These are phyloP conservation scores for Phytophthora sp. DNA, from an alignment of 352 stramenopile genomes.

Conservation along the genomic window DNA sequence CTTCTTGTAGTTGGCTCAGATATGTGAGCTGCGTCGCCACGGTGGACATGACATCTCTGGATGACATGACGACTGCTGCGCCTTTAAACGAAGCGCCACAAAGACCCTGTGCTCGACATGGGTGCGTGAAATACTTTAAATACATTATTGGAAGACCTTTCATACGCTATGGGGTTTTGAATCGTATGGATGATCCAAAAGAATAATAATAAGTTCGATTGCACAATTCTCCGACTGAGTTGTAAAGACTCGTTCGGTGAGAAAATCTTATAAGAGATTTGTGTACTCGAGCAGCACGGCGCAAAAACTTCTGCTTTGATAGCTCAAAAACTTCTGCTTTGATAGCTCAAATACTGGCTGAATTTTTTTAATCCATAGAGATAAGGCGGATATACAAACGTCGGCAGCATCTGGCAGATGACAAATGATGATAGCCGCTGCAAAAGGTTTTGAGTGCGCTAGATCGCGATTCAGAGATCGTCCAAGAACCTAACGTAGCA, in stretches of 20 bases:
- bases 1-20: conserved; percentile 19
- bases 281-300: conserved; percentile 20
- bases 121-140: too few species aligned
- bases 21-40: conserved; percentile 8
- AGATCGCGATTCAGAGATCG: conserved; percentile 1
- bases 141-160: too few species aligned
- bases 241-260: too few species aligned
- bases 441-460: conserved; percentile 2
- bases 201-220: conserved; percentile 10
- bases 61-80: too few species aligned
- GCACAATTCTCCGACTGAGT: conserved; percentile 12
- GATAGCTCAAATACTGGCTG: conserved; percentile 40
- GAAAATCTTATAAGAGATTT: too few species aligned
- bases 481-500: conserved; percentile 7
- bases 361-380: conserved; percentile 9
- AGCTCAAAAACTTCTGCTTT: conserved; percentile 33
- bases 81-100: not conserved
- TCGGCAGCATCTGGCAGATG: conserved; percentile 33
- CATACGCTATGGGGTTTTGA: conserved; percentile 2
- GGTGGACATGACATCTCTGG: not conserved
- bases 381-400: conserved; percentile 27
- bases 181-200: conserved; percentile 13
- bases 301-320: too few species aligned
- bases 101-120: not conserved
- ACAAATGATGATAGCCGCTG: conserved; percentile 23